Base-by-base conservation (phyloP, 2,329 filamentous ascomycete species). In the Rhytidhysteron rufulum region DNA sequence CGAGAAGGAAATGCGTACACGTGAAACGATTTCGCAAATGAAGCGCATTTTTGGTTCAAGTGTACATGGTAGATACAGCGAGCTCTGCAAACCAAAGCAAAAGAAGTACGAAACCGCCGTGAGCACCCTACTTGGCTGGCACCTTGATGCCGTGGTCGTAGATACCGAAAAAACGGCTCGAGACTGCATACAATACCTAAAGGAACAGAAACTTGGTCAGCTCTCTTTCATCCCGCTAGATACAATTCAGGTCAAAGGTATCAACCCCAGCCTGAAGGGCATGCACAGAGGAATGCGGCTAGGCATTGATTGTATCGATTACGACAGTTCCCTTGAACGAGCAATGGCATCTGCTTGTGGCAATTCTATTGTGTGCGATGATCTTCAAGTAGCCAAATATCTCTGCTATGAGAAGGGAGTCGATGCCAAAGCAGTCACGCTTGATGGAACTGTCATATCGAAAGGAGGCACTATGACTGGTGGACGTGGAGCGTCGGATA, bases 401-500 rank as follows among this genome's bases (percentile, higher is more conserved):
- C 83, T 98, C 33, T 90, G 88, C 60, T 97, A 94, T 60, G 82
- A 86, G 42, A 85, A 82, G 48, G 83, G 80, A 22, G 83, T 96
- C 22, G 86, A 90, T 43, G 90, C 94, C 39, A 97, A 97, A 65
- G 90, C 91, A 4, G 91, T 98, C 10, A 95, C 90, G 1, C 68
- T 97, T 10, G 90, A 97, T 58, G 93, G 93, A n/a, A 91, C 85
- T 40, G 85, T 98, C 45, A 96, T 98, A 49, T 89, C 95, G 71
- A 97, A 97, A 63, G 89, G 87, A 33, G 93, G 93, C 58, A 77
- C 94, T 39, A 97, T 98, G 85, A 97, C 93, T 35, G 93, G 93
- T 74, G 93, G 93, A 50, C 85, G 89, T 46, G 85, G 88, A 21
- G 83, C 82, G 1, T 80, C 85, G 33, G 78, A 82, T 34, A 82